Evolutionary conservation across 164 flowering plant species (phyloP).

Genomic region (Malania oleifera): DNA sequence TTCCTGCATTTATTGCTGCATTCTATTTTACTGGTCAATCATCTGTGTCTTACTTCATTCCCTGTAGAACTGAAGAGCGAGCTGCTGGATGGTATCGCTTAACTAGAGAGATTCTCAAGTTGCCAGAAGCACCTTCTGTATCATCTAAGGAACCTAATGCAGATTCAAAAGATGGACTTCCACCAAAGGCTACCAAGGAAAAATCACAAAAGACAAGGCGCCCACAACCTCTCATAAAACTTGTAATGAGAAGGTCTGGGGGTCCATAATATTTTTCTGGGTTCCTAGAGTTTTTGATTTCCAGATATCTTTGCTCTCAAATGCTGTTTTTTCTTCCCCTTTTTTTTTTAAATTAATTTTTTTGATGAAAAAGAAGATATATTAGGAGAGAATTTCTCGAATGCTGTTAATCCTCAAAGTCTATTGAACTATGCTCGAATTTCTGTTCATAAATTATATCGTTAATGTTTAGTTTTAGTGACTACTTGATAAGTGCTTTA

Average conservation of each 20-base stretch:
- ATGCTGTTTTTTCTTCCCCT: too few relatives aligned
- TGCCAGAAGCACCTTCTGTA: conserved; percentile 87
- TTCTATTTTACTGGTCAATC: not conserved
- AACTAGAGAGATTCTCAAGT: conserved; percentile 86
- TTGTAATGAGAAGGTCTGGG: conserved; percentile 92
- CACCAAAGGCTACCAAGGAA: conserved; percentile 63
- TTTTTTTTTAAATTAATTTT: too few relatives aligned
- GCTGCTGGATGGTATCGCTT: conserved; percentile 98
- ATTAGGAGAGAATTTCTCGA: too few relatives aligned
- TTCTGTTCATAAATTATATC: too few relatives aligned
- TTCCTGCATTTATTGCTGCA: not conserved
- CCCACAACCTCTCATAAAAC: conserved; percentile 95
- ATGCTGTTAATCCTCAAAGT: too few relatives aligned
- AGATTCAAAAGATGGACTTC: conserved; percentile 53
- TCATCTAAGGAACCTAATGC: conserved; percentile 46
- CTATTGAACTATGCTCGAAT: not conserved
- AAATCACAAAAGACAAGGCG: conserved; percentile 83
- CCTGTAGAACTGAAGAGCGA: conserved; percentile 81
- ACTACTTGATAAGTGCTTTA: not conserved
- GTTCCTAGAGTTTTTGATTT: not conserved
- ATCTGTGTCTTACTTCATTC: conserved; percentile 1
- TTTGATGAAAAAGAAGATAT: too few relatives aligned
- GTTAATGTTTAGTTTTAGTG: too few relatives aligned
- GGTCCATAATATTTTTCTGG: not conserved
- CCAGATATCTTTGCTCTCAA: not conserved